These are phyloP conservation scores for Penicillium waksmanii DNA, from an alignment of 495 filamentous ascomycete genomes.

Conservation along the genomic window DNA sequence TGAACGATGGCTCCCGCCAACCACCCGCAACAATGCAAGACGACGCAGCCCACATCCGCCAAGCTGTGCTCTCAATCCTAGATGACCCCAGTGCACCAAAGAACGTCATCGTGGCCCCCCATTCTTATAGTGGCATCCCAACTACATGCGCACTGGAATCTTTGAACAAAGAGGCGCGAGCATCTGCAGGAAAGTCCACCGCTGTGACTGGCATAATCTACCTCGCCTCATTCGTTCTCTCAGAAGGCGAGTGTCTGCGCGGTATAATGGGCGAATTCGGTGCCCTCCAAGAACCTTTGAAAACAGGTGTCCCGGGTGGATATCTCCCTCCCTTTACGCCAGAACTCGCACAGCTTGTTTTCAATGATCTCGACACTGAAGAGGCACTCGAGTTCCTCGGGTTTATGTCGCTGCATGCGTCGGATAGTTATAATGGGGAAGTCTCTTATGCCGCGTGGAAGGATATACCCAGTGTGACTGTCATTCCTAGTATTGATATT, in stretches of 20 bases:
- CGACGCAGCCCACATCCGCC: slow-evolving; percentile 1
- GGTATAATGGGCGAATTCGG: neutral
- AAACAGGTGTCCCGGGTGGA: neutral
- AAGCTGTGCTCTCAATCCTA: neutral
- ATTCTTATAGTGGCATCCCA: slow-evolving; percentile 5
- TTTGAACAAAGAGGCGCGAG: neutral
- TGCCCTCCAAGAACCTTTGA: neutral
- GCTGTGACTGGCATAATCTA: neutral
- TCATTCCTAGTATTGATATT: neutral
- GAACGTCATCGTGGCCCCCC: neutral
- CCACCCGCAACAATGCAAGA: slow-evolving; percentile 8
- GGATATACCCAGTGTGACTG: neutral
- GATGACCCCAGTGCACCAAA: neutral
- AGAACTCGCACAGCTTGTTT: neutral
- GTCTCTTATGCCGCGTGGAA: neutral
- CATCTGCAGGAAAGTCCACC: neutral
- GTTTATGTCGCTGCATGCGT: neutral
- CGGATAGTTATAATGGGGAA: slow-evolving; percentile 4
- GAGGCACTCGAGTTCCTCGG: neutral
- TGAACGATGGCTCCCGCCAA: slow-evolving; percentile 1
- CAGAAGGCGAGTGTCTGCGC: slow-evolving; percentile 1
- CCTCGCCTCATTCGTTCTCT: neutral
- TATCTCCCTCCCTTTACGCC: neutral
- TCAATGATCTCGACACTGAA: neutral
- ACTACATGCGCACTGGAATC: neutral